Conservation (phyloP, 2,329 filamentous ascomycete species). For the Penicillium sp. region DNA sequence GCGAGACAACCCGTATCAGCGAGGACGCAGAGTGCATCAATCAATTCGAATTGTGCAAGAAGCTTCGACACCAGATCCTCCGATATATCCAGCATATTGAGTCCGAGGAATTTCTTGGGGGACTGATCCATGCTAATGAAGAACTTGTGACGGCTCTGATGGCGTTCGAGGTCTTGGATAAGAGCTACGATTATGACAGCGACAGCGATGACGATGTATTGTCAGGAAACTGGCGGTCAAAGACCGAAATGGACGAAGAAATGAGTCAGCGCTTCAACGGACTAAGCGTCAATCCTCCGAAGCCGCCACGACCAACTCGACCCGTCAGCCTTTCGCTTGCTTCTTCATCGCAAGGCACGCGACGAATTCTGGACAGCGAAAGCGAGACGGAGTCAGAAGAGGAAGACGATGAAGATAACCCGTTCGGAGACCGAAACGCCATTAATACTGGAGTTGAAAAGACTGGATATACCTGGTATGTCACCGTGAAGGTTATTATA, state of each 20-base stretch:
- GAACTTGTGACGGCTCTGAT: constrained; percentile 90
- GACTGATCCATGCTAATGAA: constrained; percentile 88
- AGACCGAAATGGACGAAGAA: constrained; percentile 23
- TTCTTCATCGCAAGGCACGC: constrained; percentile 19
- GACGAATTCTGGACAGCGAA: constrained; percentile 49
- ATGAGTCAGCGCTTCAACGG: constrained; percentile 33
- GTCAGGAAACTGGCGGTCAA: constrained; percentile 28
- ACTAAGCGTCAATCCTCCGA: constrained; percentile 34
- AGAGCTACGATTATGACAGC: constrained; percentile 56
- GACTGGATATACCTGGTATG: constrained; percentile 35
- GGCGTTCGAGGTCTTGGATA: constrained; percentile 88
- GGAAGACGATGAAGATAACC: constrained; percentile 77
- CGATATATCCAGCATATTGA: constrained; percentile 92
- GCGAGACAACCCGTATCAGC: constrained; percentile 81
- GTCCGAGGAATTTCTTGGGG: constrained; percentile 84
- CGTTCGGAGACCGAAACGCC: constrained; percentile 79
- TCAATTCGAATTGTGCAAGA: constrained; percentile 82
- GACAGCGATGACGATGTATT: constrained; percentile 58
- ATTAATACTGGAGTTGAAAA: constrained; percentile 34
- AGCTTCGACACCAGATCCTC: constrained; percentile 74
- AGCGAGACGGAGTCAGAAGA: constrained; percentile 52
- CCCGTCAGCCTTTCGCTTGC: constrained; percentile 53
- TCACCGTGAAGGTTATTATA: neutral
- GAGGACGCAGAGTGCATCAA: constrained; percentile 71
- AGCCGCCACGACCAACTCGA: constrained; percentile 50